Conservation (phyloP, 441 rosid genomes). For the Lagerstroemia fauriei region DNA sequence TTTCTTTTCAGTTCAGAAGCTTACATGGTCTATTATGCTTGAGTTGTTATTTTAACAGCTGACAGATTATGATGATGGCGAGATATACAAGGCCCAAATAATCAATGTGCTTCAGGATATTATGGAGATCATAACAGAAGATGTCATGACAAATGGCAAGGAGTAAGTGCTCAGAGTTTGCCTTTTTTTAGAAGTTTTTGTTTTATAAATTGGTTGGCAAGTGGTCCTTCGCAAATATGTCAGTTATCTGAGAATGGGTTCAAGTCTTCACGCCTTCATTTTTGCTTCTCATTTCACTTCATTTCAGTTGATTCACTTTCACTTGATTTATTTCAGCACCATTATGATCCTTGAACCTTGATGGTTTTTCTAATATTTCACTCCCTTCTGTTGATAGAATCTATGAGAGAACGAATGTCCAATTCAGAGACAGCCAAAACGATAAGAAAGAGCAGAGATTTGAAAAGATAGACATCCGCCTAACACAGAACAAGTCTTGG, state of each 20-base stretch:
- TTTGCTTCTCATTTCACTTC: background rate
- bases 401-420: constrained; percentile 49
- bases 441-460: constrained; percentile 65
- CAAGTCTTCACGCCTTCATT: background rate
- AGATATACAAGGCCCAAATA: constrained; percentile 61
- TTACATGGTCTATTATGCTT: constrained; percentile 16
- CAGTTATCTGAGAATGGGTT: constrained; percentile 6
- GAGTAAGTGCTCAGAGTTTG: constrained; percentile 58
- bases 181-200: constrained; percentile 3
- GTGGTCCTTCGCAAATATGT: background rate
- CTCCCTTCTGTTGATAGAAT: constrained; percentile 45
- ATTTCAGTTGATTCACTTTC: background rate
- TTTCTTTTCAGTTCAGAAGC: background rate
- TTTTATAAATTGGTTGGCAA: constrained; percentile 1
- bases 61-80: constrained; percentile 41
- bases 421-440: constrained; percentile 28
- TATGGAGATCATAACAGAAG: constrained; percentile 74
- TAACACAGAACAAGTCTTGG: constrained; percentile 41
- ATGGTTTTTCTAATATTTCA: constrained; percentile 21
- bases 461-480: constrained; percentile 57
- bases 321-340: background rate
- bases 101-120: constrained; percentile 89
- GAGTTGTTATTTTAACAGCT: constrained; percentile 49
- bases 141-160: constrained; percentile 69
- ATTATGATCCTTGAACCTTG: constrained; percentile 6